Base-by-base conservation (phyloP, 2,329 filamentous ascomycete genomes). In the Aspergillus pseudoterreus region DNA sequence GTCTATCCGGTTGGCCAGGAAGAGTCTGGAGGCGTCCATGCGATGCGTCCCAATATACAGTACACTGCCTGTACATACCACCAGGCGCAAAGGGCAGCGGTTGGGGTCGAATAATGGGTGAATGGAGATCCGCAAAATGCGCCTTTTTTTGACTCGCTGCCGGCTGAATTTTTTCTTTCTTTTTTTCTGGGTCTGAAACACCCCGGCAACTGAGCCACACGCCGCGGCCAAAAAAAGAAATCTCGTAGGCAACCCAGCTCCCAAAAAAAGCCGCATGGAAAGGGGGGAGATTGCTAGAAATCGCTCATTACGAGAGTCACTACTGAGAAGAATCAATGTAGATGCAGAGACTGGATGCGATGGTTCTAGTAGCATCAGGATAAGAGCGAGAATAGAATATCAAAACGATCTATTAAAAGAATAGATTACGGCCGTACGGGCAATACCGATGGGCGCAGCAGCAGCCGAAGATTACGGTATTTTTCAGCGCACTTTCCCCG, bases 131-230 rank as follows among this genome's bases (percentile, higher is more conserved):
- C 35, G 35, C 35, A 17, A n/a, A 38, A 38, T 38, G 35, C 35
- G 35, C 35, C 8, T 38, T 38, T 38, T 42, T 42, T 42, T 42
- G 11, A 42, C 14, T 19, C 15, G 15, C 19, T 38, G 11, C 17
- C 17, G 6, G n/a, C 17, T 21, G 39, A 42, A 42, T 42, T 42
- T 42, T 42, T 42, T 19, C 21, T 41, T 41, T 35, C n/a, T 35
- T 35, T 35, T 35, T n/a, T 35, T 35, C 10, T 38, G 35, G 35
- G 35, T 38, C 35, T 42, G 39, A 42, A 42, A 42, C 39, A 42
- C 15, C 15, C 39, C 39, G 39, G 39, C 39, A 42, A 42, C 39
- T 42, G 39, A 42, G 39, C 39, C 39, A 42, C 39, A 42, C 38
- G 38, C 9, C 10, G 9, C 14, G 19, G n/a, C 39, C 39, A 42